Base-by-base conservation (phyloP, 192 early-diverging fungal genomes). In the Dimargaris verticillata region DNA sequence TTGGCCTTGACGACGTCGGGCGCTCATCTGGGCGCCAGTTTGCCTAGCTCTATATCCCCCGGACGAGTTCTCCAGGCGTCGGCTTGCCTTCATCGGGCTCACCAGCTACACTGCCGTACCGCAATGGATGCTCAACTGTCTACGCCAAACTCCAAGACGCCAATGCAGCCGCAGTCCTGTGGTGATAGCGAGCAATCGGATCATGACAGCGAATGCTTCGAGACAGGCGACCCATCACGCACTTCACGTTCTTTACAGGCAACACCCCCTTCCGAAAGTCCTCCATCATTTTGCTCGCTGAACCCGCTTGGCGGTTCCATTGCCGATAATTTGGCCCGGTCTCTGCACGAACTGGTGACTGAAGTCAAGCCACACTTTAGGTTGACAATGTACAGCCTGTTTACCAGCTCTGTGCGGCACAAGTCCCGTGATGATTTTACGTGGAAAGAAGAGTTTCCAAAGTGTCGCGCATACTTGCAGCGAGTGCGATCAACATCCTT, bases 371-470 rank as follows among this genome's bases (percentile, higher is more conserved):
- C 68, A 38, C 54, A 57, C 5, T 85, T 85, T 63, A 60, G 58
- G 0, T 61, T 83, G 20, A 77, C 72, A 4, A 63, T 89, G 29
- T 90, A 87, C 65, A 81, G 77, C 4, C 61, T 88, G 61, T 90
- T 90, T 66, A 66, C 75, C 10, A 80, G 72, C 0, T 84, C 82
- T 10, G 76, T 83, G 0, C 63, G 85, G 3, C 74, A 80, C 15
- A 78, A 78, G 59, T 65, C 75, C 6, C 71, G 68, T 38, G 52
- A 65, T 5, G 84, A 85, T 18, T 83, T 80, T 57, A 89, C 87
- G 2, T 90, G 88, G 88, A 87, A 88, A 63, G 88, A 90, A 65
- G 88, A 90, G 58, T 82, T 76, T 57, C 74, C 70, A 14, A 80
- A 82, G 62, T 75, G 74, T 53, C 67, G 66, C 13, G 74, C 70